Conservation (phyloP, 225 moss, liverwort and hornwort genomes). For the Antitrichia curtipendula region DNA sequence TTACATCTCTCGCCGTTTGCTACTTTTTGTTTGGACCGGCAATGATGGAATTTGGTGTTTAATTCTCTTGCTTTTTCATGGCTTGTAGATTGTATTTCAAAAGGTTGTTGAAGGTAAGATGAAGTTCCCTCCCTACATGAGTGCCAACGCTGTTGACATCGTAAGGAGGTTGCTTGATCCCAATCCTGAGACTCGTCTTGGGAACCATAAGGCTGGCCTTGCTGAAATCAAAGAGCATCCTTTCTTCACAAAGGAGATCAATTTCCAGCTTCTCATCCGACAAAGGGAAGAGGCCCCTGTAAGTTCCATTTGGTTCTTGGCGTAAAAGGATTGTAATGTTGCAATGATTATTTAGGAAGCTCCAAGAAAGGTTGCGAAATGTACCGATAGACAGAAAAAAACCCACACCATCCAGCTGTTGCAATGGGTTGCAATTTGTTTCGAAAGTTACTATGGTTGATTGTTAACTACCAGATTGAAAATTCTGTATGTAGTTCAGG, state of each 20-base stretch:
- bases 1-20: neutral
- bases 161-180: slow-evolving; percentile 67
- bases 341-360: neutral
- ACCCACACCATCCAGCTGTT: neutral
- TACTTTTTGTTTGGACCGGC: neutral
- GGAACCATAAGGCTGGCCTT: slow-evolving; percentile 54
- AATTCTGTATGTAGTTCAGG: neutral
- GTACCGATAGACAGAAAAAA: neutral
- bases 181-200: slow-evolving; percentile 85
- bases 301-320: neutral
- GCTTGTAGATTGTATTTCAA: slow-evolving; percentile 67
- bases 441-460: neutral
- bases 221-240: slow-evolving; percentile 74
- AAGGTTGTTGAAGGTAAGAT: slow-evolving; percentile 78
- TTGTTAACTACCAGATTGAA: neutral
- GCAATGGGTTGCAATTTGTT: no score
- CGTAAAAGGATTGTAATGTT: neutral
- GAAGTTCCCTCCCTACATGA: slow-evolving; percentile 67
- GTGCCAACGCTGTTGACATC: slow-evolving; percentile 55
- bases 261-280: slow-evolving; percentile 76
- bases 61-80: neutral
- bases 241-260: slow-evolving; percentile 78
- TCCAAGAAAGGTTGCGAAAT: neutral
- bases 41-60: neutral
- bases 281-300: slow-evolving; percentile 94